Evolutionary conservation across 73 alveolate species (phyloP).

Genomic region (Effrenium voratum): DNA sequence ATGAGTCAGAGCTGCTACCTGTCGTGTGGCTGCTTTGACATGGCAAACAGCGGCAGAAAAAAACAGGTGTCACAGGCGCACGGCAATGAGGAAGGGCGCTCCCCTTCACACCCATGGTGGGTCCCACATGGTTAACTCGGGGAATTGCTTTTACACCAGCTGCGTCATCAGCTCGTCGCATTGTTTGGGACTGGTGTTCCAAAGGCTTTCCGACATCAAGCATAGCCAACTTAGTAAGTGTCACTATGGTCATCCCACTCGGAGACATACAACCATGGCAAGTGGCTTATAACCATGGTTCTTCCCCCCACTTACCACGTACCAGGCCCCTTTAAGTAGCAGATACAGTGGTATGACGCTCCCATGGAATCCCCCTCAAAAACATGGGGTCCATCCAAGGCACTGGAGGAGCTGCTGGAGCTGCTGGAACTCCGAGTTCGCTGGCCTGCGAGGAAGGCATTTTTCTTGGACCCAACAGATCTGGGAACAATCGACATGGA

Average conservation of each 20-base stretch:
- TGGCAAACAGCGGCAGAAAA: neutral
- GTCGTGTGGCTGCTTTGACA: neutral
- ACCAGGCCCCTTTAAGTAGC: neutral
- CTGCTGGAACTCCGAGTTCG: constrained; percentile 38
- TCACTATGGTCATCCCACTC: neutral
- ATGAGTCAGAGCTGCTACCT: constrained; percentile 34
- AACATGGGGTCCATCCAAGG: neutral
- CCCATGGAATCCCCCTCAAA: neutral
- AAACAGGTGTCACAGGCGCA: neutral
- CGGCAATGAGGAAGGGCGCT: too few relatives aligned
- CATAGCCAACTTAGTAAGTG: neutral
- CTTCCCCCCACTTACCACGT: neutral
- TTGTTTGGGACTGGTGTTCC: neutral
- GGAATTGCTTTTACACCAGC: neutral
- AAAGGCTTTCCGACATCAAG: neutral
- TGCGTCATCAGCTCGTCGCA: neutral
- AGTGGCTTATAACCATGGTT: neutral
- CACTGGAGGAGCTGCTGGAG: constrained; percentile 88
- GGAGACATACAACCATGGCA: neutral
- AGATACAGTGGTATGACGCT: neutral
- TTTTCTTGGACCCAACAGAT: neutral
- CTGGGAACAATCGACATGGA: neutral
- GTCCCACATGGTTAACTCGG: neutral
- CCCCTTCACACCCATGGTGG: neutral
- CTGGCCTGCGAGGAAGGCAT: neutral